phyloP scores from a whole-genome alignment of 2,329 filamentous ascomycete genomes.

The Penicillium corylophilum region DNA sequence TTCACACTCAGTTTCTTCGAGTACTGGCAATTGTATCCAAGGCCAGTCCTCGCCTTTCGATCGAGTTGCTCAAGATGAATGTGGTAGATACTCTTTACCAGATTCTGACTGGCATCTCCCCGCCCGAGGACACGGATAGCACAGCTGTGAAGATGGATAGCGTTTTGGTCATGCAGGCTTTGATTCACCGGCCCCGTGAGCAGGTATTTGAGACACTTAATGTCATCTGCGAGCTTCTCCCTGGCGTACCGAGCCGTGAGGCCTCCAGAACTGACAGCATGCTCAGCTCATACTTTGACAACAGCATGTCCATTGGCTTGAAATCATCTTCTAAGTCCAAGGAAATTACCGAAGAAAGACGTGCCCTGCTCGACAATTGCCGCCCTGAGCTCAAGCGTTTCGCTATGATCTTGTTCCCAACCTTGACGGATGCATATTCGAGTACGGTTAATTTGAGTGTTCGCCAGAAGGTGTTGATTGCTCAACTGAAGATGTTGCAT shows the following conservation, averaged over 20 bases:
- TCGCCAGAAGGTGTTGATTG: constrained; percentile 88
- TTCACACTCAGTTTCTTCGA: constrained; percentile 93
- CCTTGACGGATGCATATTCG: constrained; percentile 92
- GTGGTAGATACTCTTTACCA: constrained; percentile 97
- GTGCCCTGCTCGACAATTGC: constrained; percentile 80
- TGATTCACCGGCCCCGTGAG: constrained; percentile 92
- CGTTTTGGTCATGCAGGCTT: constrained; percentile 96
- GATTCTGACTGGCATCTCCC: constrained; percentile 92
- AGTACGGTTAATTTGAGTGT: constrained; percentile 96
- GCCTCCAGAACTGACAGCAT: constrained; percentile 54
- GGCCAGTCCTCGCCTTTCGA: constrained; percentile 81
- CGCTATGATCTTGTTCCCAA: constrained; percentile 88
- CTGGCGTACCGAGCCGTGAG: constrained; percentile 63
- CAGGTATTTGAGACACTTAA: constrained; percentile 97
- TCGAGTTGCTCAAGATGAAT: constrained; percentile 91
- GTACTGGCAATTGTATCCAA: constrained; percentile 88
- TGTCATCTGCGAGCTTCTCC: constrained; percentile 91
- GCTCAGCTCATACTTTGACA: constrained; percentile 46
- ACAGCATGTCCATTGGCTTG: constrained; percentile 40
- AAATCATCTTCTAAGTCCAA: constrained; percentile 41
- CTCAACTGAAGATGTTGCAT: constrained; percentile 97
- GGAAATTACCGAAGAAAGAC: constrained; percentile 69
- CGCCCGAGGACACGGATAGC: constrained; percentile 67
- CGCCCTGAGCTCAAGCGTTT: constrained; percentile 86
- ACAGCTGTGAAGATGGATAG: constrained; percentile 74